phyloP scores from a whole-genome alignment of 352 stramenopile genomes.

The Elongisporangium prolatum region DNA sequence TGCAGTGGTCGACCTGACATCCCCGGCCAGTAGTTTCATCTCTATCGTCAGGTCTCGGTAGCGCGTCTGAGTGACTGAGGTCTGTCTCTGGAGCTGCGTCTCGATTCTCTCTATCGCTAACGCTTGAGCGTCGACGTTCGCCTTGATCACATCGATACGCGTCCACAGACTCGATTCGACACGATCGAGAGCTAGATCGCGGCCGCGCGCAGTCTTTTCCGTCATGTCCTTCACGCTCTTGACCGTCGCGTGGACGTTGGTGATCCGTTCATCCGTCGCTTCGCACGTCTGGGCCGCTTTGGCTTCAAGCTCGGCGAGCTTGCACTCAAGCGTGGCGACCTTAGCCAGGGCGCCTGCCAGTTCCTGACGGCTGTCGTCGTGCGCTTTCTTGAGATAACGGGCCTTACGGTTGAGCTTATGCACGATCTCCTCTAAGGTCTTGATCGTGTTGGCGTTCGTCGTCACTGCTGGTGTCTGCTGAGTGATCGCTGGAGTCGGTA shows the following conservation, averaged over 20 bases:
- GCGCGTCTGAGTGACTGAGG: not conserved
- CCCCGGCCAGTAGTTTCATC: not conserved
- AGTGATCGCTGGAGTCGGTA: not conserved
- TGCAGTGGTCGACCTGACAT: not conserved
- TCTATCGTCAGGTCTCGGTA: not conserved
- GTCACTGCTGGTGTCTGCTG: not conserved
- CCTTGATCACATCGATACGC: not conserved
- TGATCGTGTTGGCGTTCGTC: not conserved
- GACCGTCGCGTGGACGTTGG: not conserved
- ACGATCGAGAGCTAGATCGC: not conserved
- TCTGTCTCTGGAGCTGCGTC: not conserved
- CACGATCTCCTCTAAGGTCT: not conserved
- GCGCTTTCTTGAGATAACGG: not conserved
- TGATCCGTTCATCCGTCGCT: not conserved
- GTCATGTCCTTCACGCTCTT: not conserved
- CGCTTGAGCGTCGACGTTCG: not conserved
- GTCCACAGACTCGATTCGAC: not conserved
- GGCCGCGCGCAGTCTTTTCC: not conserved
- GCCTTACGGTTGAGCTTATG: not conserved
- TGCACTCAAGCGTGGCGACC: not conserved
- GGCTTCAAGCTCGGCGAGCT: not conserved
- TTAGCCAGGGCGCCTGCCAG: not conserved
- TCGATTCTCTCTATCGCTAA: not conserved
- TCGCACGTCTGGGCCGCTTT: not conserved
- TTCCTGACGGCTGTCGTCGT: not conserved